Percentiles rank a stretch among this genome's conserved stretches.
Evolutionary conservation across 495 filamentous ascomycete genomes (phyloP).

Genomic region (Lepidopterella palustris): DNA sequence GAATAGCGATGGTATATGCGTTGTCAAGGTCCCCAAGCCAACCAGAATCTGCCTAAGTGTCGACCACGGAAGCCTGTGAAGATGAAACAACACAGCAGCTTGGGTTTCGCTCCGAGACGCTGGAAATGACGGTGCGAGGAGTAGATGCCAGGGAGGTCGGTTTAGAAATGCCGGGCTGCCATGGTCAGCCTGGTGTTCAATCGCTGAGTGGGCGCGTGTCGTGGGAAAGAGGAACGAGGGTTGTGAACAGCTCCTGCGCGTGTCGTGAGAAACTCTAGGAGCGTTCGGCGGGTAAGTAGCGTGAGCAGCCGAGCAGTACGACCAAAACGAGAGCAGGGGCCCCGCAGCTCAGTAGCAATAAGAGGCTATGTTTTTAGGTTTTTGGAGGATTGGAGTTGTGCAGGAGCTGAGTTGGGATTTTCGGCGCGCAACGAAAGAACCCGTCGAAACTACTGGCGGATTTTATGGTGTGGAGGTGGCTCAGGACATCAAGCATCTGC

Average conservation of each 20-base stretch:
- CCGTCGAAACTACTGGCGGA: background rate
- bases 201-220: background rate
- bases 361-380: background rate
- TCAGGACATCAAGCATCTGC: slow-evolving; percentile 1
- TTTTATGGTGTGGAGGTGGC: slow-evolving; percentile 6
- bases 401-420: background rate
- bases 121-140: background rate
- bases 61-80: background rate
- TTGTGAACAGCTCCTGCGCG: background rate
- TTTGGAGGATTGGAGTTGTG: background rate
- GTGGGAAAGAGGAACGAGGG: background rate
- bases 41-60: background rate
- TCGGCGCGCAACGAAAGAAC: background rate
- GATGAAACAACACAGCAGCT: background rate
- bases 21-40: background rate
- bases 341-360: background rate
- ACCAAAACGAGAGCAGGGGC: background rate
- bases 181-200: background rate
- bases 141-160: background rate
- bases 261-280: background rate
- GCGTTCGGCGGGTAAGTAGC: background rate
- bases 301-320: background rate
- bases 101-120: background rate
- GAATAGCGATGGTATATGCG: background rate
- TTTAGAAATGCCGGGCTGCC: background rate